Conservation (phyloP, 2,329 filamentous ascomycete species). For the Dactylellina cionopaga region DNA sequence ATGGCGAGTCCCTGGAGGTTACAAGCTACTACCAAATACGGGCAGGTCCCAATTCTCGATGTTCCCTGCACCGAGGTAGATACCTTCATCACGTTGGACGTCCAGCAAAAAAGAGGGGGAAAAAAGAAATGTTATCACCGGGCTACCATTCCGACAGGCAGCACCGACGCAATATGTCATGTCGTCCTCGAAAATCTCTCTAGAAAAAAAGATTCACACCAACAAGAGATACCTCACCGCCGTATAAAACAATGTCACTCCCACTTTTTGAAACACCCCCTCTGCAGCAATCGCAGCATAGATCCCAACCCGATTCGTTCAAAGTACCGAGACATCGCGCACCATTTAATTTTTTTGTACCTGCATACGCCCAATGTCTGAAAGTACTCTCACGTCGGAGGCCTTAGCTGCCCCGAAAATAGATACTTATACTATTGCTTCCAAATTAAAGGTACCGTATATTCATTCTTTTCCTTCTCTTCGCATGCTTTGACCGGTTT, state of each 20-base stretch:
- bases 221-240: slow-evolving; percentile 16
- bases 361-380: slow-evolving; percentile 45
- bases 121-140: slow-evolving; percentile 41
- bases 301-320: slow-evolving; percentile 35
- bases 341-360: slow-evolving; percentile 45
- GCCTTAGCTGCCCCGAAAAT: slow-evolving; percentile 33
- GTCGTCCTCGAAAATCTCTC: slow-evolving; percentile 9
- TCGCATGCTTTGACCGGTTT: slow-evolving; percentile 15
- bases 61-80: slow-evolving; percentile 49
- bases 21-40: slow-evolving; percentile 33
- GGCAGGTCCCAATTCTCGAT: slow-evolving; percentile 44
- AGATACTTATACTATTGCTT: slow-evolving; percentile 31
- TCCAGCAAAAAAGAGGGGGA: slow-evolving; percentile 15
- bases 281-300: slow-evolving; percentile 29
- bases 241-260: slow-evolving; percentile 48
- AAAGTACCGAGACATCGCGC: slow-evolving; percentile 43
- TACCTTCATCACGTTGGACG: slow-evolving; percentile 42
- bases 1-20: slow-evolving; percentile 26
- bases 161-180: slow-evolving; percentile 36
- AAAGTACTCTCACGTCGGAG: slow-evolving; percentile 16
- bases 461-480: slow-evolving; percentile 16
- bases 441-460: slow-evolving; percentile 39
- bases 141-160: slow-evolving; percentile 31
- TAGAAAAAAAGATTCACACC: slow-evolving; percentile 1
- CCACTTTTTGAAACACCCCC: slow-evolving; percentile 42